Base-by-base conservation (phyloP, 2,329 filamentous ascomycete species). In the Westerdykella ornata region DNA sequence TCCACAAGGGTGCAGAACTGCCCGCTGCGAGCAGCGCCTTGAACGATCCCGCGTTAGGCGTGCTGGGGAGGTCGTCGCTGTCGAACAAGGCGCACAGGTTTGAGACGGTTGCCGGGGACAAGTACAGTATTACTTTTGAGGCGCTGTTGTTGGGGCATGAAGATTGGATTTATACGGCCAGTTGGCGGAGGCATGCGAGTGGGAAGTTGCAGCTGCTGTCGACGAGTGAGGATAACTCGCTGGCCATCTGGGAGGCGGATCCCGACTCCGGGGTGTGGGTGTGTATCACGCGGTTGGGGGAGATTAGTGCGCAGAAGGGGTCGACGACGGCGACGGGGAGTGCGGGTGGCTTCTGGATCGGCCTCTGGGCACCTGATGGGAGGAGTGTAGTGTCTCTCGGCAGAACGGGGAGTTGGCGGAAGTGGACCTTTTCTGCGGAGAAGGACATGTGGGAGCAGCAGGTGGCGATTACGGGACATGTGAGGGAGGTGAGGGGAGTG, bases 261-360 rank as follows among this genome's bases (percentile, higher is more conserved):
- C 67, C 79, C 1, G 72, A 75, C 4, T 94, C 89, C 1, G 89
- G 92, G 2, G 85, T 97, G 43, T 98, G 92, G 92, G 74, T 95
- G 16, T 94, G 88, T 41, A 78, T 77, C 35, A 84, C 86, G 12
- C 76, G 92, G 45, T 77, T 98, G 30, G 92, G 92, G 34, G 92
- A 97, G 66, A 94, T 97, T 42, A 96, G 88, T 63, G 78, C 85
- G 13, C 87, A 94, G 58, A 97, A 98, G 62, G 92, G 92, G 7
- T 92, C 92, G 0, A 97, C 92, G 0, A 95, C 90, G 3, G 92
- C 92, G 0, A 98, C 92, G 0, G 92, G 92, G 35, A 96, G 89
- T 63, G 88, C 88, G 1, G 92, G 92, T 47, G 92, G 92, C 0
- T 96, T 97, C 64, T 98, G 92, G 90, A 88, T 85, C 11, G 90